Evolutionary conservation across 192 early-diverging fungal genomes (phyloP).

Genomic region (Allomyces arbusculus): DNA sequence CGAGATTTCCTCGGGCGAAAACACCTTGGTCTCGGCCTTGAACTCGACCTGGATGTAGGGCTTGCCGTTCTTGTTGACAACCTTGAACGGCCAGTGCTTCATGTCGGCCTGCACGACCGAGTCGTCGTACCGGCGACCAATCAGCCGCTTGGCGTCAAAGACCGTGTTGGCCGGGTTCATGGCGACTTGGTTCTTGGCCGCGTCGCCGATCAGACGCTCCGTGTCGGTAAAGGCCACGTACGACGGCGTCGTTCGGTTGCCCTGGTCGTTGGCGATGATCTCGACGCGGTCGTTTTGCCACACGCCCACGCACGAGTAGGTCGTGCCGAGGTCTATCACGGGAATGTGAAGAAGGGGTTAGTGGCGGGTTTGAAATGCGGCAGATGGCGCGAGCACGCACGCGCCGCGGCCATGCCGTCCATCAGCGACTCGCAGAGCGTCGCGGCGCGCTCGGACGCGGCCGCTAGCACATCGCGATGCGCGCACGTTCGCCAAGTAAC

Average conservation of each 20-base stretch:
- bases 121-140: constrained; percentile 83
- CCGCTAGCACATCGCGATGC: too few species aligned
- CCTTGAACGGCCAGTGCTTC: constrained; percentile 98
- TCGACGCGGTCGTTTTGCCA: constrained; percentile 56
- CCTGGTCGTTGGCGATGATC: constrained; percentile 98
- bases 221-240: constrained; percentile 91
- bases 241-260: constrained; percentile 94
- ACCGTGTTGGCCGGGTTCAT: constrained; percentile 98
- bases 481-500: too few species aligned
- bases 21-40: constrained; percentile 92
- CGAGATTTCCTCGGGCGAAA: constrained; percentile 92
- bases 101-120: constrained; percentile 93
- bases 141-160: constrained; percentile 96
- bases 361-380: too few species aligned
- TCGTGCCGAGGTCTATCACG: constrained; percentile 84
- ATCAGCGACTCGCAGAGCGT: too few species aligned
- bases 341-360: too few species aligned
- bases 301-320: constrained; percentile 81
- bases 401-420: too few species aligned
- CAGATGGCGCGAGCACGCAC: too few species aligned
- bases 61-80: constrained; percentile 70
- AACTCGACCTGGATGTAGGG: constrained; percentile 78
- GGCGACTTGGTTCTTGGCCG: constrained; percentile 96
- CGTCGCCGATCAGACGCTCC: constrained; percentile 97
- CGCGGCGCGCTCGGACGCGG: too few species aligned